Conservation (phyloP, 2,329 filamentous ascomycete species). For the Cladosporium sphaerospermum region DNA sequence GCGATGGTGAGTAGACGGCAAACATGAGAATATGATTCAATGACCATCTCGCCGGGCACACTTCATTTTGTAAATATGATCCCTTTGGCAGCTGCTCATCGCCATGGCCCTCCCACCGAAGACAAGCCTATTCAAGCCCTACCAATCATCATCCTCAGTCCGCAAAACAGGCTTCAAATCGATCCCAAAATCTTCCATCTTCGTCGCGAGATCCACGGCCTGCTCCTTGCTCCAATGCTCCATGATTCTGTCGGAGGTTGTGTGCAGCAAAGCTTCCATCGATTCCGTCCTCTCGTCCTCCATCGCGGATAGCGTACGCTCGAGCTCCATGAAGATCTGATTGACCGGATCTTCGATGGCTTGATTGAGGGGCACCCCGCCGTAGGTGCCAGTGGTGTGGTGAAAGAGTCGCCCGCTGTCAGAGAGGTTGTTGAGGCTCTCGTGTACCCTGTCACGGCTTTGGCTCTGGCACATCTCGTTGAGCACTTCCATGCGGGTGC, state of each 20-base stretch:
- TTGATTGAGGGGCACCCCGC: neutral
- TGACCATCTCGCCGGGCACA: neutral
- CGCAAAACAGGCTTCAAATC: neutral
- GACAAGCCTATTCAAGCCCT: neutral
- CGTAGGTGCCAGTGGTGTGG: neutral
- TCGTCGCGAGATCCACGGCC: too few species aligned
- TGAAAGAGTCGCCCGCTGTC: neutral
- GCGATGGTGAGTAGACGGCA: neutral
- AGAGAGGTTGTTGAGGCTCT: neutral
- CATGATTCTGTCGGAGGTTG: too few species aligned
- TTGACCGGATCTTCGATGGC: neutral
- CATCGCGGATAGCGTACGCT: too few species aligned
- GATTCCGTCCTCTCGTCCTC: too few species aligned
- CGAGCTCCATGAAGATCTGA: neutral
- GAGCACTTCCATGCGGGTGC: neutral
- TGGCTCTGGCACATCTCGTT: too few species aligned
- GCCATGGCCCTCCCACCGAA: too few species aligned
- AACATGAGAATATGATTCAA: neutral
- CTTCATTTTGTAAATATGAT: neutral
- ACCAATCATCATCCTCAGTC: neutral
- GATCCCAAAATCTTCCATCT: neutral
- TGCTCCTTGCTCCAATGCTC: too few species aligned
- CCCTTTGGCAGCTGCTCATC: too few species aligned
- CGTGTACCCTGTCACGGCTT: neutral
- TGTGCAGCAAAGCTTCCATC: too few species aligned